Evolutionary conservation across 257 asterid species (phyloP).

Genomic region (Cynanchum wilfordii): DNA sequence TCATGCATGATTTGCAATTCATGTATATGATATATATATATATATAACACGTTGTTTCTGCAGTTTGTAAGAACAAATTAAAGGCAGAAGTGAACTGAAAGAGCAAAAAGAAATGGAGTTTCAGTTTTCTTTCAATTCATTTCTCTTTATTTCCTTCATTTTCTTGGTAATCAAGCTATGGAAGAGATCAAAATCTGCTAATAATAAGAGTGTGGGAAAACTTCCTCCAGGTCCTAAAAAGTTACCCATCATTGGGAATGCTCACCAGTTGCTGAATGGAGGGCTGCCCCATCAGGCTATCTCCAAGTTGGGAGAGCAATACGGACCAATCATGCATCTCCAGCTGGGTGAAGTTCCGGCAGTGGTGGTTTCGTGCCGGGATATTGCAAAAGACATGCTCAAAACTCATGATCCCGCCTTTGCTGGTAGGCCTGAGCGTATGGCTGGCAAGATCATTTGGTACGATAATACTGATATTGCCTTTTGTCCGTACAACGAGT

Average conservation of each 20-base stretch:
- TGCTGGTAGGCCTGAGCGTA: neutral
- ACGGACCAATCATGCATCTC: neutral
- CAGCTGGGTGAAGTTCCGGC: conserved; percentile 3
- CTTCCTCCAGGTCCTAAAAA: neutral
- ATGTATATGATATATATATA: no score
- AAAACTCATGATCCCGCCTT: neutral
- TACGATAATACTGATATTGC: neutral
- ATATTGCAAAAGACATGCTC: neutral
- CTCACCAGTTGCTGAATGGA: neutral
- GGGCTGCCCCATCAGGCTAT: neutral
- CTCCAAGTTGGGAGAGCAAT: neutral
- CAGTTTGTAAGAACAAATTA: no score
- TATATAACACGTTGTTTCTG: no score
- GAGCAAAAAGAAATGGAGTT: neutral
- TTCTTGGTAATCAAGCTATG: neutral
- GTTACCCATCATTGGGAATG: neutral
- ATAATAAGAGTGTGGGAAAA: neutral
- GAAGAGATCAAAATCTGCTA: neutral
- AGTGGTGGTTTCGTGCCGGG: neutral
- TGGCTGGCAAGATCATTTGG: neutral
- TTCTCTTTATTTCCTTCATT: neutral
- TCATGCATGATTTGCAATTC: no score
- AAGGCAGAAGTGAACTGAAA: no score
- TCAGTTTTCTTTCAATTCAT: neutral
- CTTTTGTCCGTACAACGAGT: neutral